Evolutionary conservation across 2,329 filamentous ascomycete genomes (phyloP).

Genomic region (Ramularia collo-cygni): DNA sequence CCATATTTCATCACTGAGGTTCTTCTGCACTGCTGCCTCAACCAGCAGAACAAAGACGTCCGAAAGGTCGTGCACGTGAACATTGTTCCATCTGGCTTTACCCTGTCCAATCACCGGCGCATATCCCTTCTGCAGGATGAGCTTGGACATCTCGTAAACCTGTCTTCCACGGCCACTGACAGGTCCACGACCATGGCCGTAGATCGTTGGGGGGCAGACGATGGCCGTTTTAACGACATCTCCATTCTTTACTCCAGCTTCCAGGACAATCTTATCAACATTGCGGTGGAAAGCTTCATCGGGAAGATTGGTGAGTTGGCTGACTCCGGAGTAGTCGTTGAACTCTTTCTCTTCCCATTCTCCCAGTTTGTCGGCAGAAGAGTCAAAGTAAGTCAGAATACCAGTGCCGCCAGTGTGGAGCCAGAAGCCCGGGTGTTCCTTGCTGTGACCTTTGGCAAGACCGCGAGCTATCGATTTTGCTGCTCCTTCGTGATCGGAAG

Average conservation of each 20-base stretch:
- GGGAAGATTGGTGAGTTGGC: slow-evolving; percentile 46
- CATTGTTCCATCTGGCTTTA: slow-evolving; percentile 47
- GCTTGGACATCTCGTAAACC: slow-evolving; percentile 48
- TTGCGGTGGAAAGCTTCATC: slow-evolving; percentile 57
- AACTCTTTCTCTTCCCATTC: slow-evolving; percentile 42
- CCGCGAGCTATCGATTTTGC: slow-evolving; percentile 47
- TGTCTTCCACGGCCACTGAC: slow-evolving; percentile 51
- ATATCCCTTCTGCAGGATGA: slow-evolving; percentile 47
- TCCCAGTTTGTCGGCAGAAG: slow-evolving; percentile 42
- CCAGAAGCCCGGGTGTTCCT: slow-evolving; percentile 29
- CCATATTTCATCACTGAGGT: slow-evolving; percentile 43
- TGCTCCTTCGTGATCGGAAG: slow-evolving; percentile 41
- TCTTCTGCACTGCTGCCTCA: slow-evolving; percentile 22
- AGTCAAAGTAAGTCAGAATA: slow-evolving; percentile 48
- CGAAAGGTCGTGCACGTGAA: slow-evolving; percentile 56
- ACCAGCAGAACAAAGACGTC: slow-evolving; percentile 49
- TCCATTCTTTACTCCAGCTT: slow-evolving; percentile 38
- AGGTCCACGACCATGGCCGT: slow-evolving; percentile 45
- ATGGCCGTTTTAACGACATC: slow-evolving; percentile 55
- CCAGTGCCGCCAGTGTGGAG: slow-evolving; percentile 54
- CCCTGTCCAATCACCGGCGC: slow-evolving; percentile 53
- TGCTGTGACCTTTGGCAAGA: slow-evolving; percentile 41
- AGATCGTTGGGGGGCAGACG: slow-evolving; percentile 54
- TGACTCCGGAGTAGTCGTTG: slow-evolving; percentile 54
- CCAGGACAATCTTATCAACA: slow-evolving; percentile 62